These are phyloP conservation scores for Hypomontagnella submonticulosa DNA, from an alignment of 495 filamentous ascomycete genomes.

Conservation along the genomic window DNA sequence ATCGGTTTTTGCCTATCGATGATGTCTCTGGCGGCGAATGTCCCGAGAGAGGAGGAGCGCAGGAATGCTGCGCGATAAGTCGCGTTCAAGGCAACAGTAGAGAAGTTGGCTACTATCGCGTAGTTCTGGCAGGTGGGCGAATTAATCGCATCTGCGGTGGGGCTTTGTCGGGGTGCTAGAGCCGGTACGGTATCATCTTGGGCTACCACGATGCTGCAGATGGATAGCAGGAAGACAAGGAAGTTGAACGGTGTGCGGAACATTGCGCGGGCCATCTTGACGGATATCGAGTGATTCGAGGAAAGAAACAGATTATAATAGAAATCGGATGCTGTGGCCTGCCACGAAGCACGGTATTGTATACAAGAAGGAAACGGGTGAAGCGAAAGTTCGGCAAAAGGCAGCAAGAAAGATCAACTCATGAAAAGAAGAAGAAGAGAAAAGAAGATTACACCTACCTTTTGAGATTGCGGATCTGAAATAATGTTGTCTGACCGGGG, in stretches of 20 bases:
- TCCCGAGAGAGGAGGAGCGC: constrained; percentile 45
- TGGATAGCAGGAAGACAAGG: constrained; percentile 34
- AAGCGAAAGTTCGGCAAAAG: constrained; percentile 20
- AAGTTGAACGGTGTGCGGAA: constrained; percentile 30
- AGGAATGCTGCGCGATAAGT: constrained; percentile 52
- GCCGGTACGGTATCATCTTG: constrained; percentile 10
- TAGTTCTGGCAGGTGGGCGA: constrained; percentile 43
- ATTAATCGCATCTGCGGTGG: constrained; percentile 20
- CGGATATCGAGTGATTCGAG: constrained; percentile 4
- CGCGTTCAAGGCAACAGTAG: constrained; percentile 48
- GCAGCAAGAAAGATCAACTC: constrained; percentile 35
- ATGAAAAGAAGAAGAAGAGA: constrained; percentile 12
- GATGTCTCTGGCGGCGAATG: constrained; percentile 42
- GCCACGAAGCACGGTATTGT: constrained; percentile 25
- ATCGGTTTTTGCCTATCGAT: constrained; percentile 44
- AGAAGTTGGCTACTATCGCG: constrained; percentile 46
- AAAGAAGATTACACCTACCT: constrained; percentile 12
- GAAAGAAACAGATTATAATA: constrained; percentile 11
- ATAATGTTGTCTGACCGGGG: constrained; percentile 15
- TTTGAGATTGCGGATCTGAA: constrained; percentile 22
- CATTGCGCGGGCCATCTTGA: constrained; percentile 25
- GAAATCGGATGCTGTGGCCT: constrained; percentile 32
- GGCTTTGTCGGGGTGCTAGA: constrained; percentile 31
- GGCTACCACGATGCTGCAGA: constrained; percentile 34
- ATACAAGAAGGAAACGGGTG: constrained; percentile 18